Percentiles rank a stretch among this genome's conserved stretches.
Evolutionary conservation across 2,329 filamentous ascomycete species (phyloP).

Genomic region (Neonectria sp.): DNA sequence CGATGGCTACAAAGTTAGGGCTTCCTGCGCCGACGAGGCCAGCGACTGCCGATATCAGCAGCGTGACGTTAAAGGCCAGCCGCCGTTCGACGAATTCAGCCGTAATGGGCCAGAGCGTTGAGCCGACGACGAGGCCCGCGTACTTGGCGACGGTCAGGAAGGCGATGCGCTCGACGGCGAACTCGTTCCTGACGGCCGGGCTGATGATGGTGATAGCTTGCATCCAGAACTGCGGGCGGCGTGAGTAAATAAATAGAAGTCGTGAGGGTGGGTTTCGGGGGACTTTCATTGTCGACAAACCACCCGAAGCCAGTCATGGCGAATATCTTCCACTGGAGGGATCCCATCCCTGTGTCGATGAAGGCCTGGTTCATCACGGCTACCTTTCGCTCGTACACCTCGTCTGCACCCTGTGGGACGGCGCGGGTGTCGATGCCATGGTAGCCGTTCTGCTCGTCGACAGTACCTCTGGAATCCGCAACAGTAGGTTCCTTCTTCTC

Average conservation of each 20-base stretch:
- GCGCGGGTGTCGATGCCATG: slow-evolving; percentile 40
- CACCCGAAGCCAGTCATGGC: slow-evolving; percentile 46
- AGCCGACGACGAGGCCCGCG: too few species aligned
- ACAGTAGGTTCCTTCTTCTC: background rate
- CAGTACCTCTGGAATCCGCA: background rate
- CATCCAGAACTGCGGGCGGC: slow-evolving; percentile 42
- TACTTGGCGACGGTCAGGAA: too few species aligned
- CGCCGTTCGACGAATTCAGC: too few species aligned
- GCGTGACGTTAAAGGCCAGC: too few species aligned
- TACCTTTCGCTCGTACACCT: slow-evolving; percentile 41
- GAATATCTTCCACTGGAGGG: slow-evolving; percentile 37
- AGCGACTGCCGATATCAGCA: too few species aligned
- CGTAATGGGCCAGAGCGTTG: too few species aligned
- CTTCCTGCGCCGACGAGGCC: too few species aligned
- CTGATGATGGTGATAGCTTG: slow-evolving; percentile 50
- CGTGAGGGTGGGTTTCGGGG: too few species aligned
- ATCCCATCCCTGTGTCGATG: slow-evolving; percentile 44
- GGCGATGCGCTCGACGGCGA: too few species aligned
- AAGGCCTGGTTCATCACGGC: slow-evolving; percentile 45
- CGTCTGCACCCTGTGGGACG: slow-evolving; percentile 30
- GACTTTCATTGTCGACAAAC: slow-evolving; percentile 46
- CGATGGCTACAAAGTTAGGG: too few species aligned
- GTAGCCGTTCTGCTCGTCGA: slow-evolving; percentile 18
- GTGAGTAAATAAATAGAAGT: too few species aligned
- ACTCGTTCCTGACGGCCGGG: too few species aligned